phyloP scores from a whole-genome alignment of 305 asterid genomes.

The Fraxinus greggii region DNA sequence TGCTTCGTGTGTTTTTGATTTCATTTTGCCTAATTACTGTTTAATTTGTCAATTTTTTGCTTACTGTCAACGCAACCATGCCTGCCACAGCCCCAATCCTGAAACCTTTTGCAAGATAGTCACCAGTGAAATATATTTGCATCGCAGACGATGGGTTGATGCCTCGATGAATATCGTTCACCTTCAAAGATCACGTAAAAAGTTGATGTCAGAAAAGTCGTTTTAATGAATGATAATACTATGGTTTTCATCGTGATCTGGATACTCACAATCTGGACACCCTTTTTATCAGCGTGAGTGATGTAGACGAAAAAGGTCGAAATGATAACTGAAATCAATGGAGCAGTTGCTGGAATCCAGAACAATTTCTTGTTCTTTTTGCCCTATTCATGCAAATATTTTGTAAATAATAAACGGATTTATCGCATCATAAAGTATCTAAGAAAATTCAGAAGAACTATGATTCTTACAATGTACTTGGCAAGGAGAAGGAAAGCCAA shows the following conservation, averaged over 20 bases:
- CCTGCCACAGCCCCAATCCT: constrained; percentile 64
- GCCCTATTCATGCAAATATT: constrained; percentile 45
- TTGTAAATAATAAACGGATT: not conserved
- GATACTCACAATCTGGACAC: constrained; percentile 60
- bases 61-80: constrained; percentile 65
- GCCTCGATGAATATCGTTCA: constrained; percentile 52
- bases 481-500: constrained; percentile 52
- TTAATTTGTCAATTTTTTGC: not conserved
- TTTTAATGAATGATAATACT: not conserved
- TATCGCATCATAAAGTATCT: not conserved
- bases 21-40: not conserved
- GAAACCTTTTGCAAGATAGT: constrained; percentile 48
- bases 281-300: constrained; percentile 68
- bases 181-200: constrained; percentile 27
- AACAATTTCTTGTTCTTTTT: constrained; percentile 64
- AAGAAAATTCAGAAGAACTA: not conserved
- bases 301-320: constrained; percentile 69
- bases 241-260: not conserved
- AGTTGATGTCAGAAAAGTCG: not conserved
- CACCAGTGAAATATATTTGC: constrained; percentile 56
- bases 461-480: constrained; percentile 52
- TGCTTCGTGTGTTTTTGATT: not conserved
- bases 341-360: constrained; percentile 89
- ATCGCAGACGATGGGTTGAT: constrained; percentile 66
- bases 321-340: constrained; percentile 66